Evolutionary conservation across 495 filamentous ascomycete species (phyloP), one percentile per base, ranked within the genome.

Genomic region (Xylaria intraflava): DNA sequence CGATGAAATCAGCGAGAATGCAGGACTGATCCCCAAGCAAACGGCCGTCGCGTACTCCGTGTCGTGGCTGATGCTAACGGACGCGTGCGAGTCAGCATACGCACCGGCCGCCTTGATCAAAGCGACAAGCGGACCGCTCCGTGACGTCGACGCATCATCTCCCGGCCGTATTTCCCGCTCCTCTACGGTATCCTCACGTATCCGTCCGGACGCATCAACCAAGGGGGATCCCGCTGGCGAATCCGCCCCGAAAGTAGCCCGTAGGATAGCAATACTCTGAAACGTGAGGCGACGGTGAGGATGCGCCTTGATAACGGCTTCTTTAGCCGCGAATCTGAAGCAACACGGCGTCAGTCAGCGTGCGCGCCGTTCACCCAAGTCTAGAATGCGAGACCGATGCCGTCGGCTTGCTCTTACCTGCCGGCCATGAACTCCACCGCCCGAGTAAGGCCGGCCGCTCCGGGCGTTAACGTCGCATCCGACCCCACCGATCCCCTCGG

Each of bases 231-330:
- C 26, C 12, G 3, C 22, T 5, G 38, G 9, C 14, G 17, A n/a
- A 43, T 3, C 2, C 9, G 14, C 2, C 11, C 35, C 35, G 17
- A 38, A 38, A 2, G 14, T 17, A 29, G 12, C 9, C 23, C 43
- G 31, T 7, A 53, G 9, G 45, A 83, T 76, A 3, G 67, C 47
- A 33, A 83, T 72, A 38, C 79, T 65, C 11, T 71, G 68, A 41
- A 78, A 77, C 4, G 54, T 65, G 17, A 83, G 53, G 17, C 56
- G 56, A 17, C 74, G 68, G 26, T 64, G 56, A 2, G 65, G 64
- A 49, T 78, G 75, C 3, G 83, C 82, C 61, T 86, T 86, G 39
- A 82, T 77, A n/a, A 69, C 71, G 0, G 83, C 82, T 64, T 86
- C 83, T 62, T 86, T 86, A 0, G 81, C 82, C 8, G 83, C 82